These are phyloP conservation scores for Toxoplasma gondii DNA, from an alignment of 169 alveolate species.

Conservation along the genomic window DNA sequence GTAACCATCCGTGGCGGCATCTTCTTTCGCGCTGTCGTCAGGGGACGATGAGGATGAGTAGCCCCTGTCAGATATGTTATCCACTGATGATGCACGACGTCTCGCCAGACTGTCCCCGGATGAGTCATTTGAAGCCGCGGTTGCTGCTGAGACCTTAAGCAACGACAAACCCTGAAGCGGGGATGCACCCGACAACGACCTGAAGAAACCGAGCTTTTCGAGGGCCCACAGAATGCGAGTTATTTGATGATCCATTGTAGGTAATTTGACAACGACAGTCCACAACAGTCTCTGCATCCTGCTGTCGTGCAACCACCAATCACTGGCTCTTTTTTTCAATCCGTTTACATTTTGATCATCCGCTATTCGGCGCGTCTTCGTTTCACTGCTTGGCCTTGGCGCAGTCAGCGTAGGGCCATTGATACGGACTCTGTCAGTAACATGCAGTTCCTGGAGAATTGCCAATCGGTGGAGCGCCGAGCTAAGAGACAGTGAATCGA, in stretches of 20 bases:
- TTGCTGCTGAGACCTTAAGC: background rate
- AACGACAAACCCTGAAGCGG: background rate
- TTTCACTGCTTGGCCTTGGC: background rate
- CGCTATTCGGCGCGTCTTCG: background rate
- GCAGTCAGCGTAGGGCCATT: background rate
- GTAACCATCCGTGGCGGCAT: no score
- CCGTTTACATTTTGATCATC: background rate
- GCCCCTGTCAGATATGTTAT: no score
- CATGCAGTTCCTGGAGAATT: background rate
- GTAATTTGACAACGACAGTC: background rate
- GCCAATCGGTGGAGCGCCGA: slow-evolving; percentile 5
- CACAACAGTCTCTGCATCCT: background rate
- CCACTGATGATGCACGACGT: no score
- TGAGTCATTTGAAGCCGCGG: background rate
- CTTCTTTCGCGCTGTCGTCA: no score
- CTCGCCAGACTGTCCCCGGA: no score
- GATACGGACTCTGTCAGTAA: background rate
- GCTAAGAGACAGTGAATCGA: background rate
- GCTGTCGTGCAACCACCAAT: background rate
- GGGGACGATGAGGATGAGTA: no score
- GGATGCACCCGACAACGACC: background rate
- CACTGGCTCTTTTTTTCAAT: no score
- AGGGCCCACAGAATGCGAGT: background rate
- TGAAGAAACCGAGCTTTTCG: background rate
- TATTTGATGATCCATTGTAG: background rate